Conservation (phyloP, 73 alveolate species). For the Paramecium pentaurelia region DNA sequence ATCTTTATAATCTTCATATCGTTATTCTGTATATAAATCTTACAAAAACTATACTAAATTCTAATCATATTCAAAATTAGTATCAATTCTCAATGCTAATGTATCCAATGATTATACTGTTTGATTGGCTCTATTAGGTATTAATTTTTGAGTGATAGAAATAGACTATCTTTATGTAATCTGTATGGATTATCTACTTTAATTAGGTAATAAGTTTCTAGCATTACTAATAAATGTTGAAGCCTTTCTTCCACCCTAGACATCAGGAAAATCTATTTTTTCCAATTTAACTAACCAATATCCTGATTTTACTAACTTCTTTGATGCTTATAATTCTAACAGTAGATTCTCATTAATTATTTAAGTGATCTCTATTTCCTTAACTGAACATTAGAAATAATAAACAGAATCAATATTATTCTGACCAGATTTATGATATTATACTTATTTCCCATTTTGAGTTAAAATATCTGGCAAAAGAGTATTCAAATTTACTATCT, state of each 20-base stretch:
- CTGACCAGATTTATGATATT: not conserved
- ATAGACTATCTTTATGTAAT: not conserved
- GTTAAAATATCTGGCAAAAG: not conserved
- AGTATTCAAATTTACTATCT: not conserved
- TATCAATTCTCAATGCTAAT: not conserved
- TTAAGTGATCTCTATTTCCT: not conserved
- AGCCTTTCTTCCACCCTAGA: not conserved
- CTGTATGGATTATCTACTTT: not conserved
- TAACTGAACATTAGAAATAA: not conserved
- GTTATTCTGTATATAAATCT: not conserved
- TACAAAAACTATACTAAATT: not conserved
- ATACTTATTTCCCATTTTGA: not conserved
- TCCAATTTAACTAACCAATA: conserved; percentile 9
- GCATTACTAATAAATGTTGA: not conserved
- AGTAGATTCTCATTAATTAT: not conserved
- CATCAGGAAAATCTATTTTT: not conserved
- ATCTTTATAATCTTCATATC: conserved; percentile 29
- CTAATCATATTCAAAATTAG: conserved; percentile 15
- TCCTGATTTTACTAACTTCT: not conserved
- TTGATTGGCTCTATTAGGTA: not conserved
- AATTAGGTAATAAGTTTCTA: not conserved
- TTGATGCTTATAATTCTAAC: not conserved
- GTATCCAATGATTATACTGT: not conserved
- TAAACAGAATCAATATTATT: not conserved
- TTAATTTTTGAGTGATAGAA: not conserved